A percentile compares a stretch with the other conserved stretches of the same genome.
Conservation (phyloP, 192 early-diverging fungal genomes). For the Coemansia sp. region DNA sequence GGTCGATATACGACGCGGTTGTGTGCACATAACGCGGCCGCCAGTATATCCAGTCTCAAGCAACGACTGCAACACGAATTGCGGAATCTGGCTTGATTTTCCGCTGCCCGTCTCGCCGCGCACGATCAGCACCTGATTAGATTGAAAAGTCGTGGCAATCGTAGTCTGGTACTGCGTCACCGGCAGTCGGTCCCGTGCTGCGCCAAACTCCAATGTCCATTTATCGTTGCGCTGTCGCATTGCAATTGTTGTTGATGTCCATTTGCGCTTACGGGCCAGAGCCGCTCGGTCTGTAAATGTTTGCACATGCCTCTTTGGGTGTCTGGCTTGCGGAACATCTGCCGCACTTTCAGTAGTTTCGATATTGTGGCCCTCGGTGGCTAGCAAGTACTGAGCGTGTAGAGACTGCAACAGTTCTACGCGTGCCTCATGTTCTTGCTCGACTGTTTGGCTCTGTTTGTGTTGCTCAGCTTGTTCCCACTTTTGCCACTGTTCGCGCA, state of each 20-base stretch:
- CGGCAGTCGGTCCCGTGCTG: not conserved
- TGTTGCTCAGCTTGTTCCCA: not conserved
- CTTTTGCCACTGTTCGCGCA: not conserved
- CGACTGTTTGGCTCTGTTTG: not conserved
- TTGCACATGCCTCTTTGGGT: too few species aligned
- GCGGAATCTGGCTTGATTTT: constrained; percentile 77
- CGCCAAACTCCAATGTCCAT: not conserved
- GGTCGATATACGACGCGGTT: constrained; percentile 81
- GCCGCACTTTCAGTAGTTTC: not conserved
- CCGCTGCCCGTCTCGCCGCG: constrained; percentile 52
- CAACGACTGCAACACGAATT: constrained; percentile 72
- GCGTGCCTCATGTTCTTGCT: not conserved
- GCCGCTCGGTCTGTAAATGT: too few species aligned
- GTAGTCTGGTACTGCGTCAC: not conserved
- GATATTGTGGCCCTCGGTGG: not conserved
- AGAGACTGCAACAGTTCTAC: not conserved
- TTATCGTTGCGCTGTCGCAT: not conserved
- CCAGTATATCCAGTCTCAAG: constrained; percentile 41
- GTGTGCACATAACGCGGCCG: constrained; percentile 75
- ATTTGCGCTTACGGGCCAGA: not conserved
- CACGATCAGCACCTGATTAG: constrained; percentile 27
- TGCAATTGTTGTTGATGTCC: not conserved
- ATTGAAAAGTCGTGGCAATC: constrained; percentile 9
- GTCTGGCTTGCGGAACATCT: not conserved
- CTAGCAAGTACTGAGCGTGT: not conserved